Percentiles rank a stretch among this genome's conserved stretches.
Evolutionary conservation across 306 rosid species (phyloP).

Genomic region (Malus asiatica): DNA sequence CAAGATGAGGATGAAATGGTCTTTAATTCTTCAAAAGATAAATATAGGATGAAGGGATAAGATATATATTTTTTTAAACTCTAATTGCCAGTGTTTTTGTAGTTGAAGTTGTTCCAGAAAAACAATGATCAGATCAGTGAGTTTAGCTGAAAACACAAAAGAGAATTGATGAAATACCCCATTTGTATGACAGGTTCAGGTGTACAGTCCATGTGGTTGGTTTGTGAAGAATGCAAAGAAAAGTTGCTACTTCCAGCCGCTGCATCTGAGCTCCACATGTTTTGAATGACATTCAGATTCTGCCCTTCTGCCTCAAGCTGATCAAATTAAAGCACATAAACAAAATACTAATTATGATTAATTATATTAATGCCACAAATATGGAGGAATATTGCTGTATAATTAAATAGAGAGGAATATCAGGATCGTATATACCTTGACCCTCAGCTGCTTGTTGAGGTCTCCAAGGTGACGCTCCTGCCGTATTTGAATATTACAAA

Average conservation of each 20-base stretch:
- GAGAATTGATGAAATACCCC: conserved; percentile 36
- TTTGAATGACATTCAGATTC: conserved; percentile 50
- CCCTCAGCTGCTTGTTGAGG: conserved; percentile 61
- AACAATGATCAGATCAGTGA: neutral
- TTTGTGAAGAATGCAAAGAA: conserved; percentile 42
- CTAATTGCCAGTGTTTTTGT: neutral
- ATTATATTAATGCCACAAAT: too few relatives aligned
- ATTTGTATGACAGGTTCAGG: conserved; percentile 65
- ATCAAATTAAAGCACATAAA: neutral
- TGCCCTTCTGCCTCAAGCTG: conserved; percentile 72
- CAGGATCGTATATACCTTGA: conserved; percentile 41
- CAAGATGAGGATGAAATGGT: too few relatives aligned
- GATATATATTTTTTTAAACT: neutral
- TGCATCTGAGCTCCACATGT: conserved; percentile 46
- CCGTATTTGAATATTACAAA: neutral
- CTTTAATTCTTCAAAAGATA: too few relatives aligned
- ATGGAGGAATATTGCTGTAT: neutral
- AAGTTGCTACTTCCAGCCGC: conserved; percentile 44
- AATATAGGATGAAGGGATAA: too few relatives aligned
- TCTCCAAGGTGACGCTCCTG: conserved; percentile 77
- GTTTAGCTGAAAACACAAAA: neutral
- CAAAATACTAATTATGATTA: neutral
- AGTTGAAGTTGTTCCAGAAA: neutral
- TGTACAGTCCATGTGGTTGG: conserved; percentile 50
- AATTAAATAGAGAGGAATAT: neutral